phyloP scores from a whole-genome alignment of 306 rosid genomes.

The Cucurbita argyrosperma region DNA sequence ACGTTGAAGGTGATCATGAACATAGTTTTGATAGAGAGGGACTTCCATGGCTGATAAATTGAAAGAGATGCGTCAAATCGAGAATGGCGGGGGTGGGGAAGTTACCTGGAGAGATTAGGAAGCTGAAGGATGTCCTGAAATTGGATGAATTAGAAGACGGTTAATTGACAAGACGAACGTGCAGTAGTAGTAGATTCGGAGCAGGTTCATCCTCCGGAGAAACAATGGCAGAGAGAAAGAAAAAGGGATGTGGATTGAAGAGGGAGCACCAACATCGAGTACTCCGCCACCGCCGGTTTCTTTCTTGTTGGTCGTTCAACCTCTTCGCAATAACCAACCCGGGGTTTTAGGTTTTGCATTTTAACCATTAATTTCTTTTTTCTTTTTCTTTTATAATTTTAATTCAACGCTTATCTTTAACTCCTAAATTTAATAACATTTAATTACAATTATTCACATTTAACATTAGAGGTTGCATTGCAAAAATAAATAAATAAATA shows the following conservation, averaged over 20 bases:
- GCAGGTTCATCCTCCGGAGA: not conserved
- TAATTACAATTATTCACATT: too few relatives aligned
- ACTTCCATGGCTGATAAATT: conserved; percentile 32
- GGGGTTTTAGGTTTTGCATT: not conserved
- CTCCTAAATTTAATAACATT: too few relatives aligned
- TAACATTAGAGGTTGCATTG: too few relatives aligned
- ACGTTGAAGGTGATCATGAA: conserved; percentile 16
- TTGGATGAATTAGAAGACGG: conserved; percentile 1
- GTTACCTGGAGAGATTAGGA: conserved; percentile 4
- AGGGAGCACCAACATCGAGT: not conserved
- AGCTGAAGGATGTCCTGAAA: not conserved
- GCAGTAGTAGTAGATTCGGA: not conserved
- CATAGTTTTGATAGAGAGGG: conserved; percentile 24
- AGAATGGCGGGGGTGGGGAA: not conserved
- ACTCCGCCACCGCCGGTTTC: not conserved
- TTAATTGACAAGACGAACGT: not conserved
- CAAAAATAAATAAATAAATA: too few relatives aligned
- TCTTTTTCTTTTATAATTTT: too few relatives aligned
- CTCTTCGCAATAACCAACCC: not conserved
- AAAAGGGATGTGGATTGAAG: not conserved
- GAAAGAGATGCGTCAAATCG: not conserved
- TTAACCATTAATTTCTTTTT: not conserved
- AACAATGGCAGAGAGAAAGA: not conserved
- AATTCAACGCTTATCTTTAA: too few relatives aligned
- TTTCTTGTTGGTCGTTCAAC: not conserved